Percentiles rank a stretch among this genome's conserved stretches.
These are phyloP conservation scores for Dichomitus squalens DNA, from an alignment of 1,284 basidiomycete species.

Conservation along the genomic window DNA sequence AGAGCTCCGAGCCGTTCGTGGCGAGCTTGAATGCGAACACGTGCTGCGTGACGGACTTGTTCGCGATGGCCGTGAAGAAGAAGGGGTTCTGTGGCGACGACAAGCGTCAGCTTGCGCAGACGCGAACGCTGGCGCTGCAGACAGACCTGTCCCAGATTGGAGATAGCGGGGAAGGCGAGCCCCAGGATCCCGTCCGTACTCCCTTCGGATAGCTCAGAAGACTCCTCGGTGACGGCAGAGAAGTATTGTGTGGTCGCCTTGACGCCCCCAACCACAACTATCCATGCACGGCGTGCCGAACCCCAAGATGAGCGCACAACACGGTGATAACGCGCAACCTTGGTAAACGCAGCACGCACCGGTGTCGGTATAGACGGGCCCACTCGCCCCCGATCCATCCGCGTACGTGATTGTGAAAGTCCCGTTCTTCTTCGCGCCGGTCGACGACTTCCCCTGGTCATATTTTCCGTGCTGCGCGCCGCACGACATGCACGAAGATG, in stretches of 20 bases:
- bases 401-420: slow-evolving; percentile 52
- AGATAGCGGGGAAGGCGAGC: slow-evolving; percentile 30
- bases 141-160: slow-evolving; percentile 23
- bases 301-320: no score
- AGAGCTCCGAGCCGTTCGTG: slow-evolving; percentile 46
- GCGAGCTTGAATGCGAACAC: slow-evolving; percentile 54
- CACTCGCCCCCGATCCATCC: slow-evolving; percentile 52
- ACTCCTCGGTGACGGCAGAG: slow-evolving; percentile 27
- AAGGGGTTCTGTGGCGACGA: slow-evolving; percentile 26
- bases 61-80: slow-evolving; percentile 45
- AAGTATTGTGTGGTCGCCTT: slow-evolving; percentile 26
- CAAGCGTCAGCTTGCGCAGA: slow-evolving; percentile 38
- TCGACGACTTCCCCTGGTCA: slow-evolving; percentile 38
- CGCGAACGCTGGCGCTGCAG: slow-evolving; percentile 30
- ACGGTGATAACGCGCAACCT: no score
- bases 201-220: slow-evolving; percentile 16
- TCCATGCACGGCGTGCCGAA: no score
- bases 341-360: slow-evolving; percentile 31
- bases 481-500: slow-evolving; percentile 20
- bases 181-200: slow-evolving; percentile 32
- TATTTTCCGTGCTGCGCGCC: slow-evolving; percentile 25
- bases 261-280: slow-evolving; percentile 30
- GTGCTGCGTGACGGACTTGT: slow-evolving; percentile 36
- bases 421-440: slow-evolving; percentile 31
- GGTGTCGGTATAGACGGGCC: slow-evolving; percentile 53